phyloP scores from a whole-genome alignment of 2,329 filamentous ascomycete species.

The Venturia carpophila region DNA sequence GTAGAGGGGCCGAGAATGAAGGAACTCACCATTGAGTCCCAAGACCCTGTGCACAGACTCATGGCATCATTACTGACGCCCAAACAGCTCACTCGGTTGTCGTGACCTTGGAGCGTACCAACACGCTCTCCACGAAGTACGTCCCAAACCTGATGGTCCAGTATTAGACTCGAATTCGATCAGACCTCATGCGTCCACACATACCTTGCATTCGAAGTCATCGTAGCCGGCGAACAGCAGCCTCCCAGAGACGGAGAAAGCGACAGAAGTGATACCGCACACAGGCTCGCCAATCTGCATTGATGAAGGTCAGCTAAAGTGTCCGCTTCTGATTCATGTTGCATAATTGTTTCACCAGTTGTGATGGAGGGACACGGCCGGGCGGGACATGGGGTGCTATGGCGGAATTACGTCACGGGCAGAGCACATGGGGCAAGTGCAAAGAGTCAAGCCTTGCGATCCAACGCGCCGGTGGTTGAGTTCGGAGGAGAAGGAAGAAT shows the following conservation, averaged over 20 bases:
- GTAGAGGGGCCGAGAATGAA: slow-evolving; percentile 6
- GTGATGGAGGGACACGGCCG: neutral
- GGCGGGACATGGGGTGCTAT: neutral
- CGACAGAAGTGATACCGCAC: slow-evolving; percentile 96
- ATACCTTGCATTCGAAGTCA: slow-evolving; percentile 99
- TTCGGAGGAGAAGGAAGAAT: neutral
- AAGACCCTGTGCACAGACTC: slow-evolving; percentile 97
- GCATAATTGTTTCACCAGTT: neutral
- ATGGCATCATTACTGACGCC: slow-evolving; percentile 98
- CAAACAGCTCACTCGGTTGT: slow-evolving; percentile 97
- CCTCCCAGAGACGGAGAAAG: slow-evolving; percentile 92
- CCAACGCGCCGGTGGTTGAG: neutral
- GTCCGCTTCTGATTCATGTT: neutral
- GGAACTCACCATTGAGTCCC: slow-evolving; percentile 88
- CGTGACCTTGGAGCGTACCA: slow-evolving; percentile 90
- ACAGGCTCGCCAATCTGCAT: slow-evolving; percentile 86
- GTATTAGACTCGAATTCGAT: neutral
- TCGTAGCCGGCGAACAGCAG: slow-evolving; percentile 96
- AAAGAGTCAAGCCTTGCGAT: neutral
- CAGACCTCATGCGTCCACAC: slow-evolving; percentile 25
- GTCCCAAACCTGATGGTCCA: slow-evolving; percentile 74
- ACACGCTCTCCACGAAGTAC: slow-evolving; percentile 94
- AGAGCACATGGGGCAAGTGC: slow-evolving; percentile 10
- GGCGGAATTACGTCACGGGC: slow-evolving; percentile 25
- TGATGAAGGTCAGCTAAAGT: neutral